Conservation (phyloP, 2,329 filamentous ascomycete species). For the Aspergillus sp. region DNA sequence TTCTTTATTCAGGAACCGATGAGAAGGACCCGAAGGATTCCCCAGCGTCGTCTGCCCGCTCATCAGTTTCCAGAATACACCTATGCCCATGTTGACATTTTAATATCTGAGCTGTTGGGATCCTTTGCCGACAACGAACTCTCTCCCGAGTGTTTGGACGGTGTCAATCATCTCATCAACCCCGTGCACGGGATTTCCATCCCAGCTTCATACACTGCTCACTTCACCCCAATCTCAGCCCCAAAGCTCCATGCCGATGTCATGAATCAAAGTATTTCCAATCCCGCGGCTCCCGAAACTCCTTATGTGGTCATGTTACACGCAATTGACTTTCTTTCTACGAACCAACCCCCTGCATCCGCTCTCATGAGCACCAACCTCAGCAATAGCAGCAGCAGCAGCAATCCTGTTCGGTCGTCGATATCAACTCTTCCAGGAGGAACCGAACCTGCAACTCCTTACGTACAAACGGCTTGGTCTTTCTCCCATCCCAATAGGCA, state of each 20-base stretch:
- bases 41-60: background rate
- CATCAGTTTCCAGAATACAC: conserved; percentile 43
- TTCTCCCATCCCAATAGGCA: conserved; percentile 40
- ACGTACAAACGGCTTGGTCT: conserved; percentile 40
- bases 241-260: conserved; percentile 84
- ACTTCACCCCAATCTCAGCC: conserved; percentile 85
- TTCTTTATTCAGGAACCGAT: conserved; percentile 13
- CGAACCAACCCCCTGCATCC: conserved; percentile 46
- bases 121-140: conserved; percentile 97
- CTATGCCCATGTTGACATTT: conserved; percentile 64
- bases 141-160: conserved; percentile 92
- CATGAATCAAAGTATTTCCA: conserved; percentile 55
- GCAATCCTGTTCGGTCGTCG: conserved; percentile 21
- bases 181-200: conserved; percentile 84
- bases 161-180: conserved; percentile 85
- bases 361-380: conserved; percentile 3
- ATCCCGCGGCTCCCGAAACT: conserved; percentile 74
- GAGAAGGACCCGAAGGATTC: conserved; percentile 28
- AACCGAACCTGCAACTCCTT: conserved; percentile 31
- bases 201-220: conserved; percentile 86
- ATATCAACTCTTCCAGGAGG: conserved; percentile 21
- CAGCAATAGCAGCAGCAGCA: conserved; percentile 11
- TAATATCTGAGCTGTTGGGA: conserved; percentile 85
- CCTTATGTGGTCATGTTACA: conserved; percentile 94
- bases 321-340: conserved; percentile 79